Base-by-base conservation (phyloP, 352 stramenopile genomes). In the Saprolegnia parasitica region DNA sequence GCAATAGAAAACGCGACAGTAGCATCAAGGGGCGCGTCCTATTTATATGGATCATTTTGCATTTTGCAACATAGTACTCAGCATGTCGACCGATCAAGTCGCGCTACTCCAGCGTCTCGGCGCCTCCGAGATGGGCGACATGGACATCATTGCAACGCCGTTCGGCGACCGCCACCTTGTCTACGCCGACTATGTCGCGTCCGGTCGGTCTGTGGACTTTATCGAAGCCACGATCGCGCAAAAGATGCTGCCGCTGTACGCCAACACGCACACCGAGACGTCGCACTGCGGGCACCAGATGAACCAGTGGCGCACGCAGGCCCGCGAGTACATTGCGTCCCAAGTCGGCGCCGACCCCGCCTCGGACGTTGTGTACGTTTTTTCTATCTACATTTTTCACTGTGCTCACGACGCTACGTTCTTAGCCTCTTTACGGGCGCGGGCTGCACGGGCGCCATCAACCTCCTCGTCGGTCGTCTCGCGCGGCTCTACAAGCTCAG, bases 251-350 rank as follows among this genome's bases (percentile, higher is more conserved):
- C 90, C 91, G 0, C 78, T 93, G 45, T 97, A 98, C 72, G 91
- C 85, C 32, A 98, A 98, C 71, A 98, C 94, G 6, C 94, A 98
- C 74, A 98, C 94, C 5, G 82, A 78, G 11, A 81, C 76, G 0
- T 87, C 76, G 10, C 72, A 76, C 26, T 76, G 58, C 37, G 74
- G 73, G 5, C 71, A 68, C 20, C 63, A 70, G 29, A 91, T 76
- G 20, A 97, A 87, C 11, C 91, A 87, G 24, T 98, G 97, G 73
- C 81, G 91, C 10, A 74, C 83, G 35, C 92, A 98, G 74, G 87
- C 89, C 15, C 72, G 93, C 47, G 81, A 96, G 61, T 93, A 97
- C 70, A 81, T 97, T 29, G 82, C 77, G 1, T 81, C 97, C 64
- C 78, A 54, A 8, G 85, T 80, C 21, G 81, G 81, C 58, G 87